Conservation (phyloP, 768 basidiomycete genomes). For the Naganishia vishniacii region DNA sequence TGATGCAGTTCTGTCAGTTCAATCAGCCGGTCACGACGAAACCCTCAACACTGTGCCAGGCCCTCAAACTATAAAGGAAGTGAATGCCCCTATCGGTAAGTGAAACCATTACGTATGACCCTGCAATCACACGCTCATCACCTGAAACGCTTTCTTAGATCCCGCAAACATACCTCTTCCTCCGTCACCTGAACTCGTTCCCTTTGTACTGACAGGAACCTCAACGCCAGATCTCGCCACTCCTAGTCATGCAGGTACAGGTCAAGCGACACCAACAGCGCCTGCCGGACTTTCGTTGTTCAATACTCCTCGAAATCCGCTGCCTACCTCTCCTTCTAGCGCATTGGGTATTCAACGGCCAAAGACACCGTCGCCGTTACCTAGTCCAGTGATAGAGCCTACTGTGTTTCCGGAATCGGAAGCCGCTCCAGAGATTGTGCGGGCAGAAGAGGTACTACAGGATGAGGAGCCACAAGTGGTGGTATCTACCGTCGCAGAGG, state of each 20-base stretch:
- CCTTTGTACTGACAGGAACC: conserved; percentile 1
- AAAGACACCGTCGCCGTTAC: neutral
- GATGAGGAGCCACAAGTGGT: conserved; percentile 27
- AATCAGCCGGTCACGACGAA: neutral
- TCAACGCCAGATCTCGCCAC: neutral
- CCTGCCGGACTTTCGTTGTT: conserved; percentile 1
- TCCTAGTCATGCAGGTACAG: no score
- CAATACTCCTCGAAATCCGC: conserved; percentile 23
- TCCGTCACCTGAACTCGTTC: conserved; percentile 22
- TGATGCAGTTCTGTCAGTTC: neutral
- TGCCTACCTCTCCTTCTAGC: neutral
- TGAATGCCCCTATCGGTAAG: neutral
- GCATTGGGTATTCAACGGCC: neutral
- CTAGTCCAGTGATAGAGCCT: neutral
- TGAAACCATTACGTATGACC: neutral
- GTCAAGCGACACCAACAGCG: neutral
- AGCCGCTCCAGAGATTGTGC: conserved; percentile 16
- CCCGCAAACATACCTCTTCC: conserved; percentile 25
- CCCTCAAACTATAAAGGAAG: neutral
- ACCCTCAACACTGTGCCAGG: neutral
- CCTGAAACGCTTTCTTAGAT: neutral
- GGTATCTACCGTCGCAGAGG: no score
- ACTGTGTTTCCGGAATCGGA: neutral
- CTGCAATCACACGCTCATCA: no score
- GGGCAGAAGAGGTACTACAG: conserved; percentile 28